Base-by-base conservation (phyloP, 139 green algal species). In the Micromonas commoda region DNA sequence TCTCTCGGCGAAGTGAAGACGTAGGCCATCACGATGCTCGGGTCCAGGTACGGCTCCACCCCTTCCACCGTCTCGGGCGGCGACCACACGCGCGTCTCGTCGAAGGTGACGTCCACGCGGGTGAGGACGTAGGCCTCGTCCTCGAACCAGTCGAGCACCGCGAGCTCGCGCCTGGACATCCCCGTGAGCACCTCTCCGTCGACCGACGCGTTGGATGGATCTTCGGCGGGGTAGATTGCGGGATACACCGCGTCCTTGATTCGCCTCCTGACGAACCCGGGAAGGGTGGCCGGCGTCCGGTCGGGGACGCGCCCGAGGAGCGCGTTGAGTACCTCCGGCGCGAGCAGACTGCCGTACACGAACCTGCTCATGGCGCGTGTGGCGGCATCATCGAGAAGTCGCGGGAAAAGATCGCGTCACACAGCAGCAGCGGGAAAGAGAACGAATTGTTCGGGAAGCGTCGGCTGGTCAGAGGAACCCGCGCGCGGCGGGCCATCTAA, bases 221-320 rank as follows among this genome's bases (percentile, higher is more conserved):
- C 16, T 16, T 57, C 45, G 45, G 9, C 45, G 9, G 45, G 9
- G 45, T 23, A 16, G 9, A 57, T 16, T 9, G 45, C 45, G 45
- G 45, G 45, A 16, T 57, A 57, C 9, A 57, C 45, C 9, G 9
- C 9, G 45, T 57, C 45, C 9, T 23, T 16, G 45, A 57, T 57
- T 9, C 9, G 9, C 9, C 9, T 23, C 9, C 45, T 9, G 45
- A 9, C 9, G 45, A 23, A 57, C 16, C 45, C 45, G 45, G 9
- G 45, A 9, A 70, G 29, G 6, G 63, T 70, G 13, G 63, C 63
- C 9, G 28, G 28, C 13, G 9, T 9, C 9, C 29, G 28, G 6
- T 9, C 13, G 6, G 63, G 63, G 29, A 70, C 63, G 63, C 63
- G 63, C 28, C 63, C 63, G 29, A 70, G 63, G 28, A 70, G 63